A percentile compares a stretch with the other conserved stretches of the same genome.
Conservation (phyloP, 1,284 basidiomycete genomes). For the Ganoderma meredithae region DNA sequence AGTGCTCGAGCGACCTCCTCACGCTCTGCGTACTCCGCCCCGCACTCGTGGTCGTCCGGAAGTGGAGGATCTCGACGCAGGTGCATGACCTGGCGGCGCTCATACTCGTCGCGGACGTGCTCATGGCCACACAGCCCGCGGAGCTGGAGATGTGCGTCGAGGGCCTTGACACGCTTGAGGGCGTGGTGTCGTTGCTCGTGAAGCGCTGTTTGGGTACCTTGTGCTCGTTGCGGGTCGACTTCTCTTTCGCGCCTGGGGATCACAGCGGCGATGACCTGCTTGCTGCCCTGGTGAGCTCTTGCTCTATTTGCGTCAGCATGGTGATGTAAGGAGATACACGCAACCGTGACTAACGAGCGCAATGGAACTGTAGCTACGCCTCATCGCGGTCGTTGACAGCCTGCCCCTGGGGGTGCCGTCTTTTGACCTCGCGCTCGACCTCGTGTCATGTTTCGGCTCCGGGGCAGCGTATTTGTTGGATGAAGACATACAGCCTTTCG, state of each 20-base stretch:
- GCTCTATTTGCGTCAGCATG: background rate
- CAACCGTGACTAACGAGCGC: background rate
- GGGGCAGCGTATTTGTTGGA: background rate
- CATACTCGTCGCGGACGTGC: background rate
- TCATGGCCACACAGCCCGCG: background rate
- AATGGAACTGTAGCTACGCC: background rate
- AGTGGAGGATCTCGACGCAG: constrained; percentile 4
- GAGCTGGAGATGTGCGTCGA: background rate
- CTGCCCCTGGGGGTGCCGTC: background rate
- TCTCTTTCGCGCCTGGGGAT: background rate
- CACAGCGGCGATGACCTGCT: too few relatives aligned
- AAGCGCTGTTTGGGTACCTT: background rate
- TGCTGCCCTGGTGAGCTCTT: background rate
- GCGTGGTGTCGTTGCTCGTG: background rate
- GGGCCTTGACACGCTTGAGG: background rate
- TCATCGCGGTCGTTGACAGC: background rate
- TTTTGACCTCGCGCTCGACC: background rate
- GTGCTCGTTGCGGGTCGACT: background rate
- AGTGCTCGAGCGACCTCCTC: constrained; percentile 11
- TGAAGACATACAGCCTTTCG: background rate
- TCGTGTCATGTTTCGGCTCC: background rate
- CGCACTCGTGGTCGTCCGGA: background rate
- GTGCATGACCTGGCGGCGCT: background rate
- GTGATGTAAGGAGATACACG: background rate
- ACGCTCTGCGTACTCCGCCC: background rate